A percentile compares a stretch with the other conserved stretches of the same genome.
Evolutionary conservation across 2,329 filamentous ascomycete genomes (phyloP).

Genomic region (Onygenales sp.): DNA sequence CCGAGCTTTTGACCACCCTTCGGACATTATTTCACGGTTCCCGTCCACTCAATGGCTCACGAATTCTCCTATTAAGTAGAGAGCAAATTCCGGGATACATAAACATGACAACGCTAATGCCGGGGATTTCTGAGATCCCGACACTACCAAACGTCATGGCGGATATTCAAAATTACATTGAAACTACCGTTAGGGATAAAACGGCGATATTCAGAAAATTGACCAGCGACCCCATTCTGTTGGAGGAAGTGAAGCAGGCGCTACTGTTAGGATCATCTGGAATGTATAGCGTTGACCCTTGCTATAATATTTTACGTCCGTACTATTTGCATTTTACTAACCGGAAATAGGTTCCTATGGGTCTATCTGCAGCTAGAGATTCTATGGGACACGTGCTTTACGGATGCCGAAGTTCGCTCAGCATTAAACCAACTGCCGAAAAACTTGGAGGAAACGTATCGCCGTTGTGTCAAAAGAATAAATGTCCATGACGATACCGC

Average conservation of each 20-base stretch:
- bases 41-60: neutral
- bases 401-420: neutral
- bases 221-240: neutral
- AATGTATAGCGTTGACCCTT: neutral
- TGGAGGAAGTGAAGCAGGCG: neutral
- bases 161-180: neutral
- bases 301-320: neutral
- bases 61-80: neutral
- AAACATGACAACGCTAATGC: neutral
- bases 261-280: neutral
- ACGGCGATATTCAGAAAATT: neutral
- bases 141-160: neutral
- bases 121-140: neutral
- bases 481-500: neutral
- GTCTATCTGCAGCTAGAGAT: slow-evolving; percentile 1
- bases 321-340: neutral
- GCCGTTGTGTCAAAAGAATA: neutral
- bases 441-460: neutral
- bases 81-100: neutral
- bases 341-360: neutral
- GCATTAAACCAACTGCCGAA: neutral
- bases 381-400: slow-evolving; percentile 1
- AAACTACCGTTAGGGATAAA: neutral
- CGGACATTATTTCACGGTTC: neutral
- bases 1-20: neutral